Evolutionary conservation across 169 alveolate species (phyloP).

Genomic region (Babesia ovis): DNA sequence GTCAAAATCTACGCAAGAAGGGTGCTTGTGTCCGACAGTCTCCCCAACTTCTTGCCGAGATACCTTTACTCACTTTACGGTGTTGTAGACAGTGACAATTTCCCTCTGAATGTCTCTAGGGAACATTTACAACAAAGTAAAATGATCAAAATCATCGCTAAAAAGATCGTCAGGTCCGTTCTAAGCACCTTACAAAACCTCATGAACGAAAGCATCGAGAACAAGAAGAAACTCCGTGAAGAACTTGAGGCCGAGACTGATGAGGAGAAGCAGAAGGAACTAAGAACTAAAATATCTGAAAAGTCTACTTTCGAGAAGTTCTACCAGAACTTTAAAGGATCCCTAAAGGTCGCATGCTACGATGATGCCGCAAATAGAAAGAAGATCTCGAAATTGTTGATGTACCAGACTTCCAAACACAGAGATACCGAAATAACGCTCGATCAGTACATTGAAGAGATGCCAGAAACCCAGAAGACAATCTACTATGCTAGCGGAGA

Average conservation of each 20-base stretch:
- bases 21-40: slow-evolving; percentile 92
- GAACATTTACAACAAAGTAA: slow-evolving; percentile 92
- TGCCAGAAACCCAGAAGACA: slow-evolving; percentile 91
- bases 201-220: slow-evolving; percentile 86
- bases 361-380: slow-evolving; percentile 93
- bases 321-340: slow-evolving; percentile 89
- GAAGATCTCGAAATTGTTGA: slow-evolving; percentile 89
- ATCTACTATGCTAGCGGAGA: slow-evolving; percentile 92
- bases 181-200: slow-evolving; percentile 91
- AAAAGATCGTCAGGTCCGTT: slow-evolving; percentile 95
- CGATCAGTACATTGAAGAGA: slow-evolving; percentile 88
- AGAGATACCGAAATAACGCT: slow-evolving; percentile 83
- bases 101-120: slow-evolving; percentile 94
- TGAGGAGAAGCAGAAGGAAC: slow-evolving; percentile 80
- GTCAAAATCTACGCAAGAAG: slow-evolving; percentile 89
- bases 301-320: slow-evolving; percentile 81
- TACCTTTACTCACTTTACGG: slow-evolving; percentile 93
- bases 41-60: slow-evolving; percentile 92
- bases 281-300: slow-evolving; percentile 77
- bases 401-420: slow-evolving; percentile 86
- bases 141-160: slow-evolving; percentile 90
- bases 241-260: slow-evolving; percentile 80
- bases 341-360: slow-evolving; percentile 92
- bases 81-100: slow-evolving; percentile 94
- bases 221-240: slow-evolving; percentile 76